Percentiles rank a stretch among this genome's conserved stretches.
Conservation (phyloP, 495 filamentous ascomycete genomes). For the Penicillium odoratum region DNA sequence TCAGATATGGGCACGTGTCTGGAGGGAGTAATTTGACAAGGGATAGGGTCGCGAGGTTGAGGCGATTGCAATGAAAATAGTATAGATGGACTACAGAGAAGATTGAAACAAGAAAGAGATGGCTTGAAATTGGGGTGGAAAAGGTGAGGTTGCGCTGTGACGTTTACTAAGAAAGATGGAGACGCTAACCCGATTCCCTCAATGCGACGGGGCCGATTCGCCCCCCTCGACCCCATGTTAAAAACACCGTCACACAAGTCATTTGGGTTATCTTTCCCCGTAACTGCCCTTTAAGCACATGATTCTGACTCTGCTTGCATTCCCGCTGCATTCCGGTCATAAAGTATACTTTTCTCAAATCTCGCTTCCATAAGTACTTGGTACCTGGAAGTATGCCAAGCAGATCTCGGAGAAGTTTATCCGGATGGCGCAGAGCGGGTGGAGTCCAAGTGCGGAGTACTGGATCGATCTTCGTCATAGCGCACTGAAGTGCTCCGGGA, state of each 20-base stretch:
- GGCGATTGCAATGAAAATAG: slow-evolving; percentile 18
- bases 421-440: slow-evolving; percentile 17
- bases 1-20: slow-evolving; percentile 17
- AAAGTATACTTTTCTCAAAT: not conserved
- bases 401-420: slow-evolving; percentile 14
- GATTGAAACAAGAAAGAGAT: slow-evolving; percentile 9
- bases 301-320: not conserved
- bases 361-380: not conserved
- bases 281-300: not conserved
- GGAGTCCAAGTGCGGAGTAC: slow-evolving; percentile 19
- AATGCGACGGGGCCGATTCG: slow-evolving; percentile 22
- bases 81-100: slow-evolving; percentile 8
- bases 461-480: slow-evolving; percentile 16
- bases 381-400: slow-evolving; percentile 25
- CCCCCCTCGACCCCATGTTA: slow-evolving; percentile 12
- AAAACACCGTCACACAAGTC: slow-evolving; percentile 7
- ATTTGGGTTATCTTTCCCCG: not conserved
- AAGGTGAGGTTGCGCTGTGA: slow-evolving; percentile 44
- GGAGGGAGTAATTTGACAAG: slow-evolving; percentile 1
- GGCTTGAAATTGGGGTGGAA: slow-evolving; percentile 15
- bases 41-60: slow-evolving; percentile 15
- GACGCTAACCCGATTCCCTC: slow-evolving; percentile 32
- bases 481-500: slow-evolving; percentile 13
- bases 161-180: slow-evolving; percentile 37
- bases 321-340: not conserved